Percentiles rank a stretch among this genome's conserved stretches.
These are phyloP conservation scores for Saksenaea oblongispora DNA, from an alignment of 371 early-diverging fungal genomes.

Conservation along the genomic window DNA sequence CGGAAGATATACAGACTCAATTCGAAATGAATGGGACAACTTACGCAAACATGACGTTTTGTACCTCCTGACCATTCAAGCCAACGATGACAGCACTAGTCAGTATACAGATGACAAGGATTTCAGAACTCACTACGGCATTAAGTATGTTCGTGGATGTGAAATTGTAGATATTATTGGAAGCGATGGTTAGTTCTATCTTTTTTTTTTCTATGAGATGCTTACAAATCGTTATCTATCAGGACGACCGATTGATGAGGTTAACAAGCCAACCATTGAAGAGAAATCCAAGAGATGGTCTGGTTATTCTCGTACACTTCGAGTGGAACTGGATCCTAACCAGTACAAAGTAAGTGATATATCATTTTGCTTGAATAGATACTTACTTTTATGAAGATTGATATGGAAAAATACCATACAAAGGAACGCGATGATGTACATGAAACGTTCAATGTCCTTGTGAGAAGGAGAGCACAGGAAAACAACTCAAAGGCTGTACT, in stretches of 20 bases:
- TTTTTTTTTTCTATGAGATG: background rate
- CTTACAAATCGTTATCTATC: background rate
- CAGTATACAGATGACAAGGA: conserved; percentile 47
- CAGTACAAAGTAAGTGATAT: conserved; percentile 67
- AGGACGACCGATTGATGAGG: conserved; percentile 62
- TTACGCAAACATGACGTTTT: conserved; percentile 82
- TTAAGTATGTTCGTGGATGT: conserved; percentile 84
- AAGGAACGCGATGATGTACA: conserved; percentile 64
- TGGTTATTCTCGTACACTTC: conserved; percentile 64
- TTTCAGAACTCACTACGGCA: conserved; percentile 72
- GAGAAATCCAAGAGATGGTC: conserved; percentile 41
- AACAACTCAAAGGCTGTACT: conserved; percentile 93
- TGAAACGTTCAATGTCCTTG: conserved; percentile 82
- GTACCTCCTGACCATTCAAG: conserved; percentile 73
- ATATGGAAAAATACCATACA: conserved; percentile 15
- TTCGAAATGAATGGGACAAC: conserved; percentile 88
- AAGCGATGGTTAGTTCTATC: conserved; percentile 56
- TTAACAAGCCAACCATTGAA: conserved; percentile 39
- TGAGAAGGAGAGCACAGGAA: conserved; percentile 85
- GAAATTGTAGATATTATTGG: conserved; percentile 81
- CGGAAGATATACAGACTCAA: conserved; percentile 62
- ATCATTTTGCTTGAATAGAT: conserved; percentile 22
- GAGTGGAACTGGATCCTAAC: conserved; percentile 83
- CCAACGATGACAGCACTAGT: conserved; percentile 55
- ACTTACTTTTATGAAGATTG: conserved; percentile 9